Base-by-base conservation (phyloP, 2,329 filamentous ascomycete genomes). In the Pyricularia sp. region DNA sequence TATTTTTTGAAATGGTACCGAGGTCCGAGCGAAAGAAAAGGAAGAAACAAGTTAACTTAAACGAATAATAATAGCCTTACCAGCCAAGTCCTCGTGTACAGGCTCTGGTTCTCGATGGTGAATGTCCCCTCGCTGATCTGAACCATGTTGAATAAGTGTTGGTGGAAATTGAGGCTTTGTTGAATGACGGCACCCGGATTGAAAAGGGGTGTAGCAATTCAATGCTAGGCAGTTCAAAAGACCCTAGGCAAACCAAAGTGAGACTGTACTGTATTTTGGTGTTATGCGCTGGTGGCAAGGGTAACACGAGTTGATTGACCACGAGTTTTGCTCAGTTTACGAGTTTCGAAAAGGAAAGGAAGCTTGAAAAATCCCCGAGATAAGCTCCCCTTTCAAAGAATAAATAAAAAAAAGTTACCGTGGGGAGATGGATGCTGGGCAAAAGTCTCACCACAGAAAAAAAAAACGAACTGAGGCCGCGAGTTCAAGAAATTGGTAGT, bases 41-140 rank as follows among this genome's bases (percentile, higher is more conserved):
- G 7, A n/a, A n/a, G 10, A 10, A 64, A n/a, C n/a, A 26, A 30
- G 17, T 4, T 20, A 30, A 9, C 4, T 50, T n/a, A 50, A 50
- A n/a, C 3, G 23, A 61, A 67, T 6, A 20, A 67, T 6, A 20
- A 28, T 63, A 25, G 5, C 58, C 84, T 76, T 78, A 88, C 86
- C 73, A 84, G 82, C 85, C 84, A 88, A 20, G 84, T 85, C 76
- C 86, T 88, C 70, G 83, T 84, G 77, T 85, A 85, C 30, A 88
- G 81, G 75, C 76, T 81, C 65, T 76, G 75, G 69, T 79, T 80
- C 61, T 79, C 81, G 50, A 83, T 73, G 33, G 80, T 75, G 70
- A 87, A 84, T 7, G 79, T 81, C 67, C 84, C 84, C 73, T 88
- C 85, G n/a, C 76, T 76, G 70, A 80, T 78, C 36, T 76, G 72